Conservation (phyloP, 2,329 filamentous ascomycete species). For the Trichocomaceae sp. region DNA sequence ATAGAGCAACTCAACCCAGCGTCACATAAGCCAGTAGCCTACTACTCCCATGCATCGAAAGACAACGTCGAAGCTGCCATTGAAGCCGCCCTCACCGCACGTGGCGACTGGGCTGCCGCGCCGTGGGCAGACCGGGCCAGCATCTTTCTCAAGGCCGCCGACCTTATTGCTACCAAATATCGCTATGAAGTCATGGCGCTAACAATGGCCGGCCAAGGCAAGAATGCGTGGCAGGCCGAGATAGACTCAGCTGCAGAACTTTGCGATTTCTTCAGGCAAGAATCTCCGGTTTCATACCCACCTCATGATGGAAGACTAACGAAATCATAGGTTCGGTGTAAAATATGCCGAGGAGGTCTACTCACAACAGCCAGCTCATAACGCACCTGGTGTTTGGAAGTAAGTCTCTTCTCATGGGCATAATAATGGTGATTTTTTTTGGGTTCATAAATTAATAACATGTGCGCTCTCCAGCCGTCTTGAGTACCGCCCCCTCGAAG, state of each 20-base stretch:
- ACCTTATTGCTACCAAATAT: slow-evolving; percentile 86
- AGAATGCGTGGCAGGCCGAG: slow-evolving; percentile 99
- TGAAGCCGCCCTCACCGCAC: slow-evolving; percentile 75
- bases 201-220: slow-evolving; percentile 93
- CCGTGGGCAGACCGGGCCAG: slow-evolving; percentile 88
- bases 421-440: no score
- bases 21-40: slow-evolving; percentile 71
- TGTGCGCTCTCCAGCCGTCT: slow-evolving; percentile 48
- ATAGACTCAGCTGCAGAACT: slow-evolving; percentile 92
- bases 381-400: slow-evolving; percentile 83
- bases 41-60: slow-evolving; percentile 73
- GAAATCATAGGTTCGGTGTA: slow-evolving; percentile 64
- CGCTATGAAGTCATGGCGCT: slow-evolving; percentile 94
- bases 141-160: slow-evolving; percentile 92
- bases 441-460: slow-evolving; percentile 1
- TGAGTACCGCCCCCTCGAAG: slow-evolving; percentile 82
- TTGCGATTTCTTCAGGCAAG: slow-evolving; percentile 72
- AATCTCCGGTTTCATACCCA: not conserved
- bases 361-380: slow-evolving; percentile 74
- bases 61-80: slow-evolving; percentile 75
- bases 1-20: slow-evolving; percentile 72
- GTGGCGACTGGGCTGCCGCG: slow-evolving; percentile 74
- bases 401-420: slow-evolving; percentile 24
- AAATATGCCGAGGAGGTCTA: slow-evolving; percentile 90
- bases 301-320: not conserved